Evolutionary conservation across 2,329 filamentous ascomycete genomes (phyloP).

Genomic region (Ophiostoma piceae): DNA sequence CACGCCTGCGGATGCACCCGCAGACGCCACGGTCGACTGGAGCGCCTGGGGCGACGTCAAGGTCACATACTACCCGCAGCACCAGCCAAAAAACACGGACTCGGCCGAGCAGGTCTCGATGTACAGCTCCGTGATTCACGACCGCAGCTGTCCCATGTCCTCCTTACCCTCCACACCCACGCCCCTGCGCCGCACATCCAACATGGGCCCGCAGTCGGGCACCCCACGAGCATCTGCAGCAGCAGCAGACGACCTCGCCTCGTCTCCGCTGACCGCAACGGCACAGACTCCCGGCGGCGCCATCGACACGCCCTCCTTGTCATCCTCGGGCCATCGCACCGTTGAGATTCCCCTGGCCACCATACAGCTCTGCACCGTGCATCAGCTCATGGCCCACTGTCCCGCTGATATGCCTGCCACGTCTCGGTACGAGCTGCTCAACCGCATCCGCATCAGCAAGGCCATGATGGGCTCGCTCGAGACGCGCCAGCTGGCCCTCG

Average conservation of each 20-base stretch:
- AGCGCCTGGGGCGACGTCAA: constrained; percentile 75
- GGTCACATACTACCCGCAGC: constrained; percentile 67
- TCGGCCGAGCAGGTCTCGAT: constrained; percentile 22
- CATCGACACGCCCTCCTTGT: constrained; percentile 34
- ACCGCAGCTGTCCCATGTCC: constrained; percentile 30
- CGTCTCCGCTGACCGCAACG: constrained; percentile 33
- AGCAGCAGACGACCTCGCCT: constrained; percentile 44
- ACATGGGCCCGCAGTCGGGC: constrained; percentile 39
- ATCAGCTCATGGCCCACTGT: constrained; percentile 52
- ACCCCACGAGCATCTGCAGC: constrained; percentile 26
- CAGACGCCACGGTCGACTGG: constrained; percentile 45
- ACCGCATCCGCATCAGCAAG: constrained; percentile 77
- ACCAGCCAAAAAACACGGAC: constrained; percentile 31
- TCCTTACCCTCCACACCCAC: constrained; percentile 66
- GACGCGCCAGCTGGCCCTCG: constrained; percentile 68
- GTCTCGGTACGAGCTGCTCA: constrained; percentile 76
- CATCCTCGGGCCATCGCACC: constrained; percentile 47
- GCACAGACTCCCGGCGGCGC: constrained; percentile 37
- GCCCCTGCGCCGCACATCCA: constrained; percentile 64
- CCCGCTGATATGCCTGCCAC: constrained; percentile 64
- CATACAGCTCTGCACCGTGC: constrained; percentile 49
- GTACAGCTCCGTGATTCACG: not conserved
- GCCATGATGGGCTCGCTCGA: constrained; percentile 63
- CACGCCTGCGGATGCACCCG: constrained; percentile 29
- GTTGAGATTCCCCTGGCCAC: constrained; percentile 60